Evolutionary conservation across 495 filamentous ascomycete genomes (phyloP), one percentile per base, ranked within the genome.

Genomic region (Oidiodendron maius): DNA sequence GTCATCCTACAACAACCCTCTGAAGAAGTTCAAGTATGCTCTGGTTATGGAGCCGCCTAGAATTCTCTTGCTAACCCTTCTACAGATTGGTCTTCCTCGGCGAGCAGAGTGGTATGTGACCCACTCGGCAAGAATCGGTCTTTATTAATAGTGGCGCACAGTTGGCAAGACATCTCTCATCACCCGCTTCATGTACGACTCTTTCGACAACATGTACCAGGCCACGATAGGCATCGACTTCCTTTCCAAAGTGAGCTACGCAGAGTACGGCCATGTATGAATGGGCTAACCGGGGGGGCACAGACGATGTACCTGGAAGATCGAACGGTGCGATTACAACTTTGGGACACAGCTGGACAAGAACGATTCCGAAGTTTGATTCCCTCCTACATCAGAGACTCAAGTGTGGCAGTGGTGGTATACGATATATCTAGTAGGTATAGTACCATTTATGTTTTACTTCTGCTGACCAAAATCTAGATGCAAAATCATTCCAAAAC

Each of bases 221-320:
- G 93, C 93, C 37, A 98, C 93, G 45, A 98, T 98, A 61, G 93
- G 93, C 64, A 98, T 98, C 70, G 93, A 98, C 72, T 98, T 98
- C 64, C 82, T 98, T 54, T 96, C 91, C 55, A 98, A 98, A 82
- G 89, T 87, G 77, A 17, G 38, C 25, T 24, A 36, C 5, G 11
- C 15, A 44, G 48, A 20, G 26, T 28, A 40, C 8, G 11, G 30
- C n/a, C 3, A 32, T 44, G 45, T 24, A 37, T 24, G n/a, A 11
- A 25, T 49, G 66, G 24, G 23, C 65, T 24, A 39, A 42, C 23
- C 25, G 24, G 11, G 37, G n/a, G 23, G 16, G 10, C 15, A 22
- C 51, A 95, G 89, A 98, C 93, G 20, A 98, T 98, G 93, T 98
- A 98, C 68, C 86, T 98, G 37, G 93, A 98, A 75, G 93, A 98